Conservation (phyloP, 495 filamentous ascomycete species). For the Xylaria acuta region DNA sequence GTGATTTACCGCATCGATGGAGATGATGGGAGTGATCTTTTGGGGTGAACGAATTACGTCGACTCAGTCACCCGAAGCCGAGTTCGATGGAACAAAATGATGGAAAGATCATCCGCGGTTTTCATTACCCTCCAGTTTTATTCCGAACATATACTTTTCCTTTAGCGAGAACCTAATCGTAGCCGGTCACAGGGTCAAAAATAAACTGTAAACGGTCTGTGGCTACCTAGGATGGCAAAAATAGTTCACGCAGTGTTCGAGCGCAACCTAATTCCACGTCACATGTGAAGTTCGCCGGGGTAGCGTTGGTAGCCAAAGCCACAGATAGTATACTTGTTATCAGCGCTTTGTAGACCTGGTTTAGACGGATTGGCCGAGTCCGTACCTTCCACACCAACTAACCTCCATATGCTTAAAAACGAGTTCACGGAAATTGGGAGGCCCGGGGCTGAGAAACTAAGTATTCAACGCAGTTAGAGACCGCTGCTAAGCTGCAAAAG, state of each 20-base stretch:
- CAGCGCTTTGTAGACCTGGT: not conserved
- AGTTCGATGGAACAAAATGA: not conserved
- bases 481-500: not conserved
- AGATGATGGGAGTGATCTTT: not conserved
- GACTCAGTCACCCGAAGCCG: not conserved
- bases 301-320: not conserved
- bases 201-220: not conserved
- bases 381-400: not conserved
- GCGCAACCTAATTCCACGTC: not conserved
- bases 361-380: not conserved
- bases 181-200: not conserved
- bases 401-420: not conserved
- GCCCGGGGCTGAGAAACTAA: not conserved
- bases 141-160: not conserved
- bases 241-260: not conserved
- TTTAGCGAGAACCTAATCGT: not conserved
- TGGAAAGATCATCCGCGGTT: not conserved
- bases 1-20: not conserved
- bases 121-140: not conserved
- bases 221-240: not conserved
- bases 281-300: not conserved
- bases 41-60: not conserved
- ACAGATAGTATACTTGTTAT: not conserved
- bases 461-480: not conserved
- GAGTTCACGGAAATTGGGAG: not conserved